Evolutionary conservation across 768 basidiomycete genomes (phyloP).

Genomic region (Rubroboletus pulcherrimus): DNA sequence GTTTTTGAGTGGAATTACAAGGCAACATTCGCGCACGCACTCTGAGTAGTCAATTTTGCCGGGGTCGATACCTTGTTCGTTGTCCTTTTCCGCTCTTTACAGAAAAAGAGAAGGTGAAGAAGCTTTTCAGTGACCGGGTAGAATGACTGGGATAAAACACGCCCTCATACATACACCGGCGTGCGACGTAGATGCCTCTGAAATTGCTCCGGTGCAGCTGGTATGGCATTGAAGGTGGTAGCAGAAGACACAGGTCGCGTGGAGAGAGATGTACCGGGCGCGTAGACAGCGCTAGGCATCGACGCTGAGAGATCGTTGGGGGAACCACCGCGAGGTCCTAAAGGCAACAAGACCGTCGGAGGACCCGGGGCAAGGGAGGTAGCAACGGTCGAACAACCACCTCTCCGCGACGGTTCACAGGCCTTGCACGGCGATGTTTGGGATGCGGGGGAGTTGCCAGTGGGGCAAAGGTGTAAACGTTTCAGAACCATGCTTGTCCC

Average conservation of each 20-base stretch:
- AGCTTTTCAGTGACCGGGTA: not conserved
- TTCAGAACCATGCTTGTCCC: not conserved
- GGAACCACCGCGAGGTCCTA: not conserved
- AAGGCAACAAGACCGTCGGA: not conserved
- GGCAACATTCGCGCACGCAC: not conserved
- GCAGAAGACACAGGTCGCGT: not conserved
- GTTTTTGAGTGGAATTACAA: too few relatives aligned
- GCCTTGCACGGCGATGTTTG: not conserved
- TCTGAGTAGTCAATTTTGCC: not conserved
- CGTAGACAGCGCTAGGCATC: not conserved
- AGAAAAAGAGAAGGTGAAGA: not conserved
- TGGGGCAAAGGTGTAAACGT: too few relatives aligned
- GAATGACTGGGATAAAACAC: not conserved
- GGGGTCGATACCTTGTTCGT: not conserved
- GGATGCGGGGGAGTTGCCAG: not conserved
- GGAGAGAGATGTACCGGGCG: not conserved
- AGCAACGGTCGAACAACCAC: not conserved
- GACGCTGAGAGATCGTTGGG: too few relatives aligned
- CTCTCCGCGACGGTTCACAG: not conserved
- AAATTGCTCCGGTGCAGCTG: not conserved
- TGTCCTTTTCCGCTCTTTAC: not conserved
- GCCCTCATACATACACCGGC: not conserved
- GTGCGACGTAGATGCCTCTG: not conserved
- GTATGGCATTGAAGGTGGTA: not conserved
- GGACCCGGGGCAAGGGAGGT: not conserved